Conservation (phyloP, 2,329 filamentous ascomycete genomes). For the Colletotrichum sp. region DNA sequence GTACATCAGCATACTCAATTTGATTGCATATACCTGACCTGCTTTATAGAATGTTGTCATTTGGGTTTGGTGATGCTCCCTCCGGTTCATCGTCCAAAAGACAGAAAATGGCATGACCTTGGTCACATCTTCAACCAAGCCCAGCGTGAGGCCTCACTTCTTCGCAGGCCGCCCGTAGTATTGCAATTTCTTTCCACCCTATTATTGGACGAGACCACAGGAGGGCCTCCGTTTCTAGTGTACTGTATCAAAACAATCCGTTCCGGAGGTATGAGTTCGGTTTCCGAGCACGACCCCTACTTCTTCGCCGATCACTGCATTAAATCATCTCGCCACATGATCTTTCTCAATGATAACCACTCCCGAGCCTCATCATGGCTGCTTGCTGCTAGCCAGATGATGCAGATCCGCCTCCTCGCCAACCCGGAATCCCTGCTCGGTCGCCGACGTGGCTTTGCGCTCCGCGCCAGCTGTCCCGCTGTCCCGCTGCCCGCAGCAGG, state of each 20-base stretch:
- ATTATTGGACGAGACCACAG: background rate
- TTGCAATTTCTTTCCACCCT: background rate
- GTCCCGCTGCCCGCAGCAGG: background rate
- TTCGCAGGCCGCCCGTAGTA: fast-evolving
- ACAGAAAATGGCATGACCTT: background rate
- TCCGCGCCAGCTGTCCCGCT: background rate
- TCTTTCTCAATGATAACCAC: fast-evolving
- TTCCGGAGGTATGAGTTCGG: background rate
- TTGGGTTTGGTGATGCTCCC: background rate
- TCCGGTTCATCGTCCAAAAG: background rate
- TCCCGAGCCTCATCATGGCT: background rate
- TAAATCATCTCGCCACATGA: background rate
- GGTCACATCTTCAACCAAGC: background rate
- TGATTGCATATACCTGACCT: background rate
- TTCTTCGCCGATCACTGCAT: background rate
- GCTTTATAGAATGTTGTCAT: conserved; percentile 1
- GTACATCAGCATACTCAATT: background rate
- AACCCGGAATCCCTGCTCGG: background rate
- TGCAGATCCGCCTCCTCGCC: conserved; percentile 7
- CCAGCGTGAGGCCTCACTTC: background rate
- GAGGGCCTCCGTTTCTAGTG: background rate
- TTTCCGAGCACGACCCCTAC: background rate
- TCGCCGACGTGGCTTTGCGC: background rate
- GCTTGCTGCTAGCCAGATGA: conserved; percentile 10
- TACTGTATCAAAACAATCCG: background rate